These are phyloP conservation scores for Blastobotrys petasosporus DNA, from an alignment of 1,139 yeast genomes.

Conservation along the genomic window DNA sequence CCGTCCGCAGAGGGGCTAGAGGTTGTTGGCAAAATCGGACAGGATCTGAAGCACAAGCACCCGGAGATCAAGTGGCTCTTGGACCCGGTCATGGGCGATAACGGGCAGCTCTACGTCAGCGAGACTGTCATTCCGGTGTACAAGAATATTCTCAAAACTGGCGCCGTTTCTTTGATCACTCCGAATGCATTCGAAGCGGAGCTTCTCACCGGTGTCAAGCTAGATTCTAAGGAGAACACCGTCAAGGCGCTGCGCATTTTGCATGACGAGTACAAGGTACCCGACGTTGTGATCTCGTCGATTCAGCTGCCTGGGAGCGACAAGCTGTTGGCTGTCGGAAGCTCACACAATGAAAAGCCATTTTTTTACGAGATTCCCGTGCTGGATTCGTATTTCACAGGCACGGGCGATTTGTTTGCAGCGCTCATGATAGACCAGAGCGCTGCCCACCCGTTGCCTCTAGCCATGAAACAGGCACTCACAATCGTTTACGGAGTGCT, in stretches of 20 bases:
- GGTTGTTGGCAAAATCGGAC: slow-evolving; percentile 43
- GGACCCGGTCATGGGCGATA: slow-evolving; percentile 95
- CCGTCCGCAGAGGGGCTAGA: slow-evolving; percentile 52
- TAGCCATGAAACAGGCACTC: slow-evolving; percentile 25
- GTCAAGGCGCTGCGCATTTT: slow-evolving; percentile 43
- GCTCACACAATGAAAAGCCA: slow-evolving; percentile 17
- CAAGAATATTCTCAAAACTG: slow-evolving; percentile 45
- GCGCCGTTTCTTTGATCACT: slow-evolving; percentile 61
- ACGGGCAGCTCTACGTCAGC: slow-evolving; percentile 74
- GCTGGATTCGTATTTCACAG: slow-evolving; percentile 73
- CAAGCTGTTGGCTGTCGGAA: slow-evolving; percentile 34
- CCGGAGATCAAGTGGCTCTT: slow-evolving; percentile 49
- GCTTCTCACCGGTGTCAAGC: slow-evolving; percentile 50
- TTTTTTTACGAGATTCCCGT: slow-evolving; percentile 47
- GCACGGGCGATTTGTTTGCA: slow-evolving; percentile 88
- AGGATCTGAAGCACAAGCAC: slow-evolving; percentile 27
- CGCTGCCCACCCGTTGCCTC: slow-evolving; percentile 13
- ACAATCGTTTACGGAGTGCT: slow-evolving; percentile 27
- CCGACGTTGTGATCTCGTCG: slow-evolving; percentile 67
- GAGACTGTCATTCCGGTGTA: slow-evolving; percentile 64
- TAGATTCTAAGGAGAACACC: slow-evolving; percentile 41
- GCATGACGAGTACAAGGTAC: slow-evolving; percentile 47
- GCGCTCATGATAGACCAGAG: slow-evolving; percentile 62
- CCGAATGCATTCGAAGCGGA: slow-evolving; percentile 94
- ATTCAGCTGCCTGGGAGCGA: slow-evolving; percentile 31